Percentiles rank a stretch among this genome's conserved stretches.
These are phyloP conservation scores for Monosporascus sp. DNA, from an alignment of 2,329 filamentous ascomycete genomes.

Conservation along the genomic window DNA sequence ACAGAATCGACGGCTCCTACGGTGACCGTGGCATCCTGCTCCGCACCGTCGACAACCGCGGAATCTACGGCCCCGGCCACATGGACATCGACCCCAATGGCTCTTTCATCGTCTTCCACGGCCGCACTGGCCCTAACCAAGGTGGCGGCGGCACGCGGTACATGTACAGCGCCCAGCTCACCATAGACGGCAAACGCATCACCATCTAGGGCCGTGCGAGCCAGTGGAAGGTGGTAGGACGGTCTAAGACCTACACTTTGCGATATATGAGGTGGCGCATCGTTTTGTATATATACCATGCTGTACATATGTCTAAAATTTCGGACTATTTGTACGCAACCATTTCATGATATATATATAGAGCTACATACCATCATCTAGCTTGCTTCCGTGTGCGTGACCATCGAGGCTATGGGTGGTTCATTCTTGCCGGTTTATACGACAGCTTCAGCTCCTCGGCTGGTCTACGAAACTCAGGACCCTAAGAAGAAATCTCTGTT, in stretches of 20 bases:
- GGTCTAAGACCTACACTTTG: neutral
- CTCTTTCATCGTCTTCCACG: constrained; percentile 22
- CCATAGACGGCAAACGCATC: constrained; percentile 17
- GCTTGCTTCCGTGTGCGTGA: too few relatives aligned
- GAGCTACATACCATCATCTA: too few relatives aligned
- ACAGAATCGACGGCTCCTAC: constrained; percentile 24
- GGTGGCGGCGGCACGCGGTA: constrained; percentile 12
- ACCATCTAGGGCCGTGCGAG: constrained; percentile 1
- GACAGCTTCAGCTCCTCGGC: too few relatives aligned
- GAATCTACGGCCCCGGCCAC: constrained; percentile 25
- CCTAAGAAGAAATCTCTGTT: too few relatives aligned
- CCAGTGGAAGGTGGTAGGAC: neutral
- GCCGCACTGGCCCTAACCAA: constrained; percentile 15
- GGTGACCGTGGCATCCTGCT: constrained; percentile 24
- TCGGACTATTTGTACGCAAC: too few relatives aligned
- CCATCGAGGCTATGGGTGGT: too few relatives aligned
- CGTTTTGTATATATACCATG: neutral
- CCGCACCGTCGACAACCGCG: constrained; percentile 21
- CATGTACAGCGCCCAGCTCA: constrained; percentile 21
- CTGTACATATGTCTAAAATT: too few relatives aligned
- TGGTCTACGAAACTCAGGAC: too few relatives aligned
- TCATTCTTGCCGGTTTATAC: too few relatives aligned
- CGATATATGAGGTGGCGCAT: neutral
- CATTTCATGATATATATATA: too few relatives aligned
- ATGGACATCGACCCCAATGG: constrained; percentile 27